Evolutionary conservation across 768 basidiomycete species (phyloP).

Genomic region (Tubosaeta sp.): DNA sequence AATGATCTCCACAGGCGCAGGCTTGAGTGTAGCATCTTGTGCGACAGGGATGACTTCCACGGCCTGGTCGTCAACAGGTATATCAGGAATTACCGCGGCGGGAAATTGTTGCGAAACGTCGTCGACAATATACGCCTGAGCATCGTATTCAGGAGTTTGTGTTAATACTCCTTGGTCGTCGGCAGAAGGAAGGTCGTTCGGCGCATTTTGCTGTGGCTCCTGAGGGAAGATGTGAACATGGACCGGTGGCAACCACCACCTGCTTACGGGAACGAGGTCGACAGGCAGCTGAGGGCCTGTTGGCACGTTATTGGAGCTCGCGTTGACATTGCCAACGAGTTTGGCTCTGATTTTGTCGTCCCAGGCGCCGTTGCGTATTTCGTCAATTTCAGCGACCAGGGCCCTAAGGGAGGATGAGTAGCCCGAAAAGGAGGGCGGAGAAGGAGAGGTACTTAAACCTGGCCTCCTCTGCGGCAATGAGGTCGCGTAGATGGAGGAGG

Average conservation of each 20-base stretch:
- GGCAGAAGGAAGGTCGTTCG: slow-evolving; percentile 1
- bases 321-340: slow-evolving; percentile 16
- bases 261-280: slow-evolving; percentile 10
- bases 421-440: not conserved
- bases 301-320: slow-evolving; percentile 4
- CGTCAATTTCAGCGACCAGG: slow-evolving; percentile 70
- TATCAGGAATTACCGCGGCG: not conserved
- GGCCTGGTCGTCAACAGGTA: slow-evolving; percentile 5
- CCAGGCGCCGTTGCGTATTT: slow-evolving; percentile 65
- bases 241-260: not conserved
- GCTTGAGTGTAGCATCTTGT: slow-evolving; percentile 8
- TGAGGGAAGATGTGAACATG: not conserved
- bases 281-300: not conserved
- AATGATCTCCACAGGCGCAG: slow-evolving; percentile 1
- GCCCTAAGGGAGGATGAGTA: slow-evolving; percentile 35
- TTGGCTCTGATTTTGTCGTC: slow-evolving; percentile 47
- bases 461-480: slow-evolving; percentile 68
- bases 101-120: slow-evolving; percentile 3
- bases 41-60: not conserved
- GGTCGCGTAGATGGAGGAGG: slow-evolving; percentile 63
- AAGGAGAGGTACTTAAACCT: slow-evolving; percentile 64
- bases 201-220: slow-evolving; percentile 8
- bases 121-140: not conserved
- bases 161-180: slow-evolving; percentile 1
- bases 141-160: slow-evolving; percentile 5